A percentile compares a stretch with the other conserved stretches of the same genome.
phyloP scores from a whole-genome alignment of 768 basidiomycete species.

The Lentinula lateritia region DNA sequence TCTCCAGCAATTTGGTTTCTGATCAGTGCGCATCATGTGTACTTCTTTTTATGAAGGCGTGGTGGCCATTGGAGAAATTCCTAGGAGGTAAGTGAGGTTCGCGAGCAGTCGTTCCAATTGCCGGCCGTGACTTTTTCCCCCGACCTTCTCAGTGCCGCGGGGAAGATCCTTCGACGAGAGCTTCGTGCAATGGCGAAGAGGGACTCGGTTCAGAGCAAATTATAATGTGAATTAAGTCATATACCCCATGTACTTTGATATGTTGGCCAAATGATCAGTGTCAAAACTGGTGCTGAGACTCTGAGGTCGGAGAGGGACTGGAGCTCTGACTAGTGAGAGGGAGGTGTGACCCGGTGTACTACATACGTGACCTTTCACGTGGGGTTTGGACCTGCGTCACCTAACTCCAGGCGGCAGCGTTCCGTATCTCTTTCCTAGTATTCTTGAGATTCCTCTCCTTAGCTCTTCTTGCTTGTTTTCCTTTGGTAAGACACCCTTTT shows the following conservation, averaged over 20 bases:
- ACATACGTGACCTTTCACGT: neutral
- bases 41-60: conserved; percentile 46
- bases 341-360: neutral
- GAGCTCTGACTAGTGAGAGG: too few relatives aligned
- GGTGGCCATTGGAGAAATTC: conserved; percentile 53
- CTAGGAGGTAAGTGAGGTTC: conserved; percentile 50
- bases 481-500: neutral
- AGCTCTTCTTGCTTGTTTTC: neutral
- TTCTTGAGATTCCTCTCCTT: neutral
- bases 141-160: conserved; percentile 53
- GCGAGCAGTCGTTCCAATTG: neutral
- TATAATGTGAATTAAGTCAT: neutral
- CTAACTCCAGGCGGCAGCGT: too few relatives aligned
- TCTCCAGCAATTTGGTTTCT: neutral
- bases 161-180: conserved; percentile 82
- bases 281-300: neutral
- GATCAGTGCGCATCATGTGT: neutral
- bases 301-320: neutral
- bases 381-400: neutral
- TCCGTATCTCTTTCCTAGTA: neutral
- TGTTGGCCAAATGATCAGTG: too few relatives aligned
- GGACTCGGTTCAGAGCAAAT: conserved; percentile 27
- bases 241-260: neutral
- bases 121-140: neutral
- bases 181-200: conserved; percentile 62